phyloP scores from a whole-genome alignment of 1,284 basidiomycete genomes.

The Boletus semigastroideus region DNA sequence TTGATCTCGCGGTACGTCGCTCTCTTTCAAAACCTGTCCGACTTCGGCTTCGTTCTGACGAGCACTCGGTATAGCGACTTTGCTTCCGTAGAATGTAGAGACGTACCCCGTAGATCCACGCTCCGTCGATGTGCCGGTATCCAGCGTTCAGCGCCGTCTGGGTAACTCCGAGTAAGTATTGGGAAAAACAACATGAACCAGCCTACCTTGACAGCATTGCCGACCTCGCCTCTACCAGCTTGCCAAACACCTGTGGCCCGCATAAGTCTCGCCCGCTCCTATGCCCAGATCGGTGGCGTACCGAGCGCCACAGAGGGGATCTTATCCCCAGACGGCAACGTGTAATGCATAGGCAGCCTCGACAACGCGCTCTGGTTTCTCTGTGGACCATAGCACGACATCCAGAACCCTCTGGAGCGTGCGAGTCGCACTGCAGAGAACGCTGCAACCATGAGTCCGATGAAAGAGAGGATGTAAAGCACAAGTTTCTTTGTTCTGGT shows the following conservation, averaged over 20 bases:
- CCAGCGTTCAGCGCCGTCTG: slow-evolving; percentile 56
- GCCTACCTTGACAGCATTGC: slow-evolving; percentile 54
- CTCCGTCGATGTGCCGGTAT: slow-evolving; percentile 78
- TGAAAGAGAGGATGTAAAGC: slow-evolving; percentile 12
- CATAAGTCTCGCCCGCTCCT: slow-evolving; percentile 4
- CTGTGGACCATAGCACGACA: slow-evolving; percentile 22
- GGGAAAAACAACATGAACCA: neutral
- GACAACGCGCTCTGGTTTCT: slow-evolving; percentile 22
- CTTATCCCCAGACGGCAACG: slow-evolving; percentile 57
- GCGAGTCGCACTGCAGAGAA: slow-evolving; percentile 17
- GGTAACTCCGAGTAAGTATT: slow-evolving; percentile 3
- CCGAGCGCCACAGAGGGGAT: slow-evolving; percentile 64
- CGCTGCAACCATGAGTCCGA: slow-evolving; percentile 16
- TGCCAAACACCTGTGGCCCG: slow-evolving; percentile 56
- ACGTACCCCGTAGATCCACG: slow-evolving; percentile 62
- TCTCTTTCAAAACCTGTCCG: slow-evolving; percentile 62
- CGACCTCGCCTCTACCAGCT: slow-evolving; percentile 53
- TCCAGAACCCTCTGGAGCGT: slow-evolving; percentile 22
- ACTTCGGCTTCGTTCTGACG: slow-evolving; percentile 74
- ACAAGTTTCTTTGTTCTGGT: slow-evolving; percentile 19
- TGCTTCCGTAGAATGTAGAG: neutral
- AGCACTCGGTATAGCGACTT: slow-evolving; percentile 8
- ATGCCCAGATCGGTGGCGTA: slow-evolving; percentile 21
- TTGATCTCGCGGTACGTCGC: slow-evolving; percentile 57
- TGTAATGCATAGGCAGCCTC: slow-evolving; percentile 48